These are phyloP conservation scores for Protomyces lactucae-debilis DNA, from an alignment of 1,139 yeast genomes.

Conservation along the genomic window DNA sequence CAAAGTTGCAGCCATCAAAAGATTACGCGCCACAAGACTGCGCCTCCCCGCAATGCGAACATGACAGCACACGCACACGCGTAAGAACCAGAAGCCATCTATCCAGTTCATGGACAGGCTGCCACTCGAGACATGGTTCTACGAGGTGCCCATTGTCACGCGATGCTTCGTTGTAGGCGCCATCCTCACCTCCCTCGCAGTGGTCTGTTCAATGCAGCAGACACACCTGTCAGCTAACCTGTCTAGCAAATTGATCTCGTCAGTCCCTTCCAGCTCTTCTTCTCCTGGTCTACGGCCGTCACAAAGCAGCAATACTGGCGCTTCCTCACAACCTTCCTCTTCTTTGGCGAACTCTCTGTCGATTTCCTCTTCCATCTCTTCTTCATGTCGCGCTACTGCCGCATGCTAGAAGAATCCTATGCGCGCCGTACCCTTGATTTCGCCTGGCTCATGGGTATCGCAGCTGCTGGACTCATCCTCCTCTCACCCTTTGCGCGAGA, in stretches of 20 bases:
- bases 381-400: slow-evolving; percentile 43
- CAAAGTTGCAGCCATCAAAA: too few relatives aligned
- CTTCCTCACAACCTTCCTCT: slow-evolving; percentile 44
- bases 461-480: slow-evolving; percentile 37
- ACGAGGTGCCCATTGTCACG: slow-evolving; percentile 44
- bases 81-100: neutral
- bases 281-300: slow-evolving; percentile 39
- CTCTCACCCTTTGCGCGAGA: slow-evolving; percentile 40
- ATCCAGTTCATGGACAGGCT: slow-evolving; percentile 6
- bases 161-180: slow-evolving; percentile 36
- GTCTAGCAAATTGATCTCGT: slow-evolving; percentile 32
- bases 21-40: too few relatives aligned
- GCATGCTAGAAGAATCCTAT: slow-evolving; percentile 44
- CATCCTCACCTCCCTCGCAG: slow-evolving; percentile 32
- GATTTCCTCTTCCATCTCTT: slow-evolving; percentile 42
- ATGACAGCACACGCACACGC: too few relatives aligned
- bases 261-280: slow-evolving; percentile 37
- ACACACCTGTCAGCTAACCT: slow-evolving; percentile 30
- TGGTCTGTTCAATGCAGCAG: slow-evolving; percentile 29
- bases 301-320: slow-evolving; percentile 44
- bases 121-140: slow-evolving; percentile 38
- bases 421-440: slow-evolving; percentile 42
- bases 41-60: too few relatives aligned
- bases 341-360: slow-evolving; percentile 44
- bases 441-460: slow-evolving; percentile 43